Conservation (phyloP, 331 rosid genomes). For the Arachis monticola region DNA sequence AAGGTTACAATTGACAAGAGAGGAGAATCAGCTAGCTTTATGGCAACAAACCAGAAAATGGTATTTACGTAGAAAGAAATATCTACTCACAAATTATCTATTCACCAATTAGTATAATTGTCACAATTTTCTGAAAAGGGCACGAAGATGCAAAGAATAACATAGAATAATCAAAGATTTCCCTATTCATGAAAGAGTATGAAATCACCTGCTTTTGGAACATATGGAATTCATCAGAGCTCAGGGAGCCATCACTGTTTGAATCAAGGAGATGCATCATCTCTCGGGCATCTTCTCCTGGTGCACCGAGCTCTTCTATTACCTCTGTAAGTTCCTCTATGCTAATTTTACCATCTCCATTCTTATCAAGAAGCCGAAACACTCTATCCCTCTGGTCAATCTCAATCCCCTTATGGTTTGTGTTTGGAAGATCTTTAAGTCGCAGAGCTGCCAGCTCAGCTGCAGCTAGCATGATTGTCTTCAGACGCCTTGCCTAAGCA, state of each 20-base stretch:
- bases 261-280: conserved; percentile 88
- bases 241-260: conserved; percentile 79
- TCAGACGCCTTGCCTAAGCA: conserved; percentile 79
- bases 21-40: conserved; percentile 12
- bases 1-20: conserved; percentile 17
- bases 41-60: background rate
- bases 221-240: conserved; percentile 76
- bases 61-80: conserved; percentile 18
- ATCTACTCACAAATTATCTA: background rate
- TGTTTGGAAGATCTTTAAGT: conserved; percentile 71
- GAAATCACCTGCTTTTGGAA: conserved; percentile 76
- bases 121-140: conserved; percentile 15
- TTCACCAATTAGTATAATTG: background rate
- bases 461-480: conserved; percentile 83
- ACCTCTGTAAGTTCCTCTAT: conserved; percentile 86
- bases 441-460: conserved; percentile 95
- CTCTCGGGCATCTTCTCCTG: conserved; percentile 86
- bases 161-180: background rate
- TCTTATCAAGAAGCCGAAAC: conserved; percentile 88
- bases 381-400: conserved; percentile 68
- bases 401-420: conserved; percentile 53
- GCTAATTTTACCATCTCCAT: conserved; percentile 95
- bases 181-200: conserved; percentile 5
- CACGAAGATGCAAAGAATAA: background rate
- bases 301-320: conserved; percentile 97